Conservation (phyloP, 2,329 filamentous ascomycete genomes). For the Epicoccum nigrum region DNA sequence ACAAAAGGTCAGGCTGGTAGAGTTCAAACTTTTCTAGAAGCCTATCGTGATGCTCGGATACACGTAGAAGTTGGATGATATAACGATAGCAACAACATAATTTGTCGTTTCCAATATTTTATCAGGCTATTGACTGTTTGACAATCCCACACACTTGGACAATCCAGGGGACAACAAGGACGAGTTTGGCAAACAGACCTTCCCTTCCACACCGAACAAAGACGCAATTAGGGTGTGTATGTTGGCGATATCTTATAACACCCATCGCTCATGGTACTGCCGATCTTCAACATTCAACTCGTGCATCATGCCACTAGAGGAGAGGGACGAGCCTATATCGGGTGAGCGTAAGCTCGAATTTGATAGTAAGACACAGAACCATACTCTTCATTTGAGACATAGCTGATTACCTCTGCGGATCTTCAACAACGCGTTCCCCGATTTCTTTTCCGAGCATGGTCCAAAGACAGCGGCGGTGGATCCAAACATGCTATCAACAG, state of each 20-base stretch:
- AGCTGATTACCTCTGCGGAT: background rate
- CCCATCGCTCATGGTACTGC: too few relatives aligned
- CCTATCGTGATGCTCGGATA: background rate
- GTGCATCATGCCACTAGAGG: background rate
- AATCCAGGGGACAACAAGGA: too few relatives aligned
- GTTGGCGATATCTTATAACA: too few relatives aligned
- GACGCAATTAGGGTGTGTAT: too few relatives aligned
- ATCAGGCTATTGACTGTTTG: too few relatives aligned
- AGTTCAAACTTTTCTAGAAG: conserved; percentile 48
- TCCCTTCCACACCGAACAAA: too few relatives aligned
- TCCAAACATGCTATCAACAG: background rate
- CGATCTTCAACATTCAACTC: background rate
- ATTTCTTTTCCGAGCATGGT: background rate
- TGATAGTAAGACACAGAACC: background rate
- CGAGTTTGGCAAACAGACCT: too few relatives aligned
- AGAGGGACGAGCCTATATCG: background rate
- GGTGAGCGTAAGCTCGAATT: background rate
- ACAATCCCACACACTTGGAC: too few relatives aligned
- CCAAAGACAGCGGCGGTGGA: background rate
- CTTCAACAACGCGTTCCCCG: background rate
- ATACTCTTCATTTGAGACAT: background rate
- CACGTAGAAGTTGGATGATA: too few relatives aligned
- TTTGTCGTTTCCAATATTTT: too few relatives aligned
- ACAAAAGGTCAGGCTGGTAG: conserved; percentile 44
- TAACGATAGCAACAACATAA: too few relatives aligned